Base-by-base conservation (phyloP, 331 rosid species). In the Quercus tomentella region DNA sequence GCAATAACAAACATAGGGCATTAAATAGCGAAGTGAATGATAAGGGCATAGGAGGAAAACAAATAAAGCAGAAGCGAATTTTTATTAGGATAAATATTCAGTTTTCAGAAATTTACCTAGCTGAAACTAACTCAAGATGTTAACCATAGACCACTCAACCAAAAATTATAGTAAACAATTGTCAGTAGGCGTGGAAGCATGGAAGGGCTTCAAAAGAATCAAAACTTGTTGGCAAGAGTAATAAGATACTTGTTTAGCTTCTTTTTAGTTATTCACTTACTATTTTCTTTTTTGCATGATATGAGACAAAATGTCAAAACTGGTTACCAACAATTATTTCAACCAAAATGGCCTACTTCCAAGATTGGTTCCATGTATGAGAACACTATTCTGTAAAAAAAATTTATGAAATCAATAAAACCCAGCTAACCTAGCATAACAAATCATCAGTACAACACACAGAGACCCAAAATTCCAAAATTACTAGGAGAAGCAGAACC, bases 1-100 rank as follows among this genome's bases (percentile, higher is more conserved):
- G 56, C 72, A 73, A 43, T 54, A 69, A 63, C 69, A 65, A 67
- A 77, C 33, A 23, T 45, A 56, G n/a, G n/a, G 49, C 71, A 30
- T 7, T 25, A 66, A 66, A 31, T 17, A 3, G 25, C 2, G 14
- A 25, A 26, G 25, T 30, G 72, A 66, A 66, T 33, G 10, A 21
- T 45, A 43, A 70, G 1, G 9, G 75, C 37, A 45, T 8, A 6
- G 2, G 0, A 26, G 22, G 21, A 18, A 69, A 41, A 6, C 54
- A 2, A 10, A 69, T 11, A 21, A 23, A 58, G 26, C 65, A 58
- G 54, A 10, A 45, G 16, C 17, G 4, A 9, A 45, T 45, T 12
- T 45, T 3, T 45, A 45, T 45, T 45, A 9, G 16, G 54, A 45
- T 10, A 1, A 9, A 45, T 45, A 45, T 45, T 10, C 14, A 11